phyloP scores from a whole-genome alignment of 225 moss, liverwort and hornwort species.

The Climacium dendroides region DNA sequence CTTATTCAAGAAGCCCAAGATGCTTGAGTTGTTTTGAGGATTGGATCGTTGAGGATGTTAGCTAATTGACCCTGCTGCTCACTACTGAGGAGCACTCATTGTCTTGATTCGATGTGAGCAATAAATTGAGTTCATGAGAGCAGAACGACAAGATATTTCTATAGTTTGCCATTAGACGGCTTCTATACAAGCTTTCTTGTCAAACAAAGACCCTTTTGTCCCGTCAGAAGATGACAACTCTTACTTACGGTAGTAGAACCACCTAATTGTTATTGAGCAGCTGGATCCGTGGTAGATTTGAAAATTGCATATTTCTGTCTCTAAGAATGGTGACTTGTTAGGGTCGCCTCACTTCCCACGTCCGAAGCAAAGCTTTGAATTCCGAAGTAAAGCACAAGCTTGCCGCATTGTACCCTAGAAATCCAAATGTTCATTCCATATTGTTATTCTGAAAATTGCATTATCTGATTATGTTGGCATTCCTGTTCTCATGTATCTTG shows the following conservation, averaged over 20 bases:
- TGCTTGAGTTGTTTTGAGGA: neutral
- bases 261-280: neutral
- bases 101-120: neutral
- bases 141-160: neutral
- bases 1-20: conserved; percentile 24
- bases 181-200: neutral
- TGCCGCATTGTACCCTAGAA: neutral
- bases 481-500: too few species aligned
- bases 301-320: neutral
- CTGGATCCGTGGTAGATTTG: neutral
- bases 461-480: neutral
- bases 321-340: neutral
- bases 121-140: conserved; percentile 2
- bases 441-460: neutral
- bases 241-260: neutral
- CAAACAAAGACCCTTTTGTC: neutral
- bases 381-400: neutral
- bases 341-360: neutral
- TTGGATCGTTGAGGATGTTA: neutral
- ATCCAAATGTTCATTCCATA: neutral
- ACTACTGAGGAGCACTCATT: neutral
- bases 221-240: neutral
- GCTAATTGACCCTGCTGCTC: neutral
- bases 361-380: neutral
- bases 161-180: neutral